Conservation (phyloP, 345 rosid species). For the Salix exigua region DNA sequence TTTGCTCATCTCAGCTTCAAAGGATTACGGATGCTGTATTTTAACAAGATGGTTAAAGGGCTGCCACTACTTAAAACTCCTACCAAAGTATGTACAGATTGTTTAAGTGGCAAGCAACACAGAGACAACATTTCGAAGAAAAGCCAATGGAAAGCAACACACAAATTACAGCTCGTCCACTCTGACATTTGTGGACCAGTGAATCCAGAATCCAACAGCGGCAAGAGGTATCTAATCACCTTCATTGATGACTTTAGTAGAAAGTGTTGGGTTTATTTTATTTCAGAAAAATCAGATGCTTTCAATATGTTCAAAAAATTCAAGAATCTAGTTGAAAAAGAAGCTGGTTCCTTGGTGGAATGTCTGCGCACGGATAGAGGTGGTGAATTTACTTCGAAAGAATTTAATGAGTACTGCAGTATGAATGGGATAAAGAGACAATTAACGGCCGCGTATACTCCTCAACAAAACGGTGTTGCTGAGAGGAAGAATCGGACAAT, state of each 20-base stretch:
- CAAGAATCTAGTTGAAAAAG: neutral
- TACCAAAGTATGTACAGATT: neutral
- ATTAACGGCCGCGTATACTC: neutral
- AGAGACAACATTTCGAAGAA: neutral
- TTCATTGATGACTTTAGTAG: neutral
- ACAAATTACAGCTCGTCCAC: neutral
- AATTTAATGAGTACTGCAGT: neutral
- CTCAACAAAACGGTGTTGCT: neutral
- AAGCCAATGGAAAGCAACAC: neutral
- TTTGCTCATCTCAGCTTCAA: neutral
- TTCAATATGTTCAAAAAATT: neutral
- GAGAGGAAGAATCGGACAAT: neutral
- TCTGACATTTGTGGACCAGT: fast-evolving
- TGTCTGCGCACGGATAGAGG: neutral
- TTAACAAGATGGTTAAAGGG: neutral
- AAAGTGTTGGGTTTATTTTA: neutral
- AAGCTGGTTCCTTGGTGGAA: fast-evolving
- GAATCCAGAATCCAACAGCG: neutral
- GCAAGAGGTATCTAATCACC: neutral
- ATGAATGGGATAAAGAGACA: neutral
- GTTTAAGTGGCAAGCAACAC: neutral
- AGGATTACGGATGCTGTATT: neutral
- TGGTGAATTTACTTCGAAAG: neutral
- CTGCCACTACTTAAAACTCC: neutral
- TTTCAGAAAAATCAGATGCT: neutral